phyloP scores from a whole-genome alignment of 371 early-diverging fungal genomes.

The Mortierella sp. region DNA sequence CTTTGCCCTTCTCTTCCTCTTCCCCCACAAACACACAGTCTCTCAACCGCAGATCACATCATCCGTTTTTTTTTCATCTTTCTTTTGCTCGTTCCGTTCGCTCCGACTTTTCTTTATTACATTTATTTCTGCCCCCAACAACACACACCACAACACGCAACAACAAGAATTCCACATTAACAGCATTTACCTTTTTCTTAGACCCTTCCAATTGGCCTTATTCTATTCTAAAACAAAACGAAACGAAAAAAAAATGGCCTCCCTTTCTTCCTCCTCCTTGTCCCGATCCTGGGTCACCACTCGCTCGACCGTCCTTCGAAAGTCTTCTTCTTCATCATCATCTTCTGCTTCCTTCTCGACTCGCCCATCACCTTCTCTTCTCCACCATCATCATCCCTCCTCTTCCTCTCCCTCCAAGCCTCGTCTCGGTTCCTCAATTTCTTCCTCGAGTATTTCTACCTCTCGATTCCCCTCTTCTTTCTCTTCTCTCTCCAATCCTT shows the following conservation, averaged over 20 bases:
- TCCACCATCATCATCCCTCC: slow-evolving; percentile 1
- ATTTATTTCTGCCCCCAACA: neutral
- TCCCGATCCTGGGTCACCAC: slow-evolving; percentile 19
- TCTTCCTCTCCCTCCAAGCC: neutral
- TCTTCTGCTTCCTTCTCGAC: neutral
- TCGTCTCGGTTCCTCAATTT: slow-evolving; percentile 11
- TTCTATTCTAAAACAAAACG: neutral
- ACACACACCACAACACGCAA: neutral
- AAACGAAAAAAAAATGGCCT: slow-evolving; percentile 1
- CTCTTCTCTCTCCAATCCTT: slow-evolving; percentile 20
- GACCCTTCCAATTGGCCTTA: neutral
- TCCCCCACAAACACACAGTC: neutral
- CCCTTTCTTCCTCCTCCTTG: slow-evolving; percentile 21
- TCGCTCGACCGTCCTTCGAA: slow-evolving; percentile 28
- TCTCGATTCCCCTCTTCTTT: slow-evolving; percentile 11
- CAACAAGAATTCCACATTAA: too few species aligned
- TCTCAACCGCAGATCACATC: neutral
- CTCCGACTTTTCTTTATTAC: neutral
- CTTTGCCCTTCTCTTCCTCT: neutral
- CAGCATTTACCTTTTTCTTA: too few species aligned
- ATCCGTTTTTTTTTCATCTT: neutral
- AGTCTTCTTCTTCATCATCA: slow-evolving; percentile 12
- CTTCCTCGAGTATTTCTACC: neutral
- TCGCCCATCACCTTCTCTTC: slow-evolving; percentile 11
- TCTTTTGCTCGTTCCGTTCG: neutral